Conservation (phyloP, 2,329 filamentous ascomycete species). For the Penicillium sp. region DNA sequence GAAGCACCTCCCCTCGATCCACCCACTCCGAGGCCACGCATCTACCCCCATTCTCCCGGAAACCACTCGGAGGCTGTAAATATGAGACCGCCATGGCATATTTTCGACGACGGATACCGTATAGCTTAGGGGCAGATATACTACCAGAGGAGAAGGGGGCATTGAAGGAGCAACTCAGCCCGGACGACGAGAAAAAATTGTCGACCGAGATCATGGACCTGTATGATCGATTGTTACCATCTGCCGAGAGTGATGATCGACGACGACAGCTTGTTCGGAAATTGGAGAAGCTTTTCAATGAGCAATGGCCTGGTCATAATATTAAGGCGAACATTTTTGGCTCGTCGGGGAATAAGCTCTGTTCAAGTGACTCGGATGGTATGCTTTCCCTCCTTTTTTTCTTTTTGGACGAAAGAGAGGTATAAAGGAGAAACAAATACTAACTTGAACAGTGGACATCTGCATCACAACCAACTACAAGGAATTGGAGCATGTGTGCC, state of each 20-base stretch:
- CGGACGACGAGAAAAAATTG: conserved; percentile 71
- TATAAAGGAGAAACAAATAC: conserved; percentile 2
- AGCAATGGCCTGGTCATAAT: conserved; percentile 85
- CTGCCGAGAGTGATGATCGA: conserved; percentile 71
- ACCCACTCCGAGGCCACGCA: conserved; percentile 86
- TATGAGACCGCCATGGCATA: conserved; percentile 84
- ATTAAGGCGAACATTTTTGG: conserved; percentile 94
- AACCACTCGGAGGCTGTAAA: conserved; percentile 69
- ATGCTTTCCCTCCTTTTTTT: conserved; percentile 30
- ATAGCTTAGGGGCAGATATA: conserved; percentile 78
- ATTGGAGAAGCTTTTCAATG: conserved; percentile 80
- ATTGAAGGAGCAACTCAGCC: conserved; percentile 66
- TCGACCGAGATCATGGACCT: conserved; percentile 80
- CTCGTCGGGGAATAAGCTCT: conserved; percentile 93
- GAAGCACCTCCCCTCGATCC: conserved; percentile 82
- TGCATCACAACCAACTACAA: conserved; percentile 93
- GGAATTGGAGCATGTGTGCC: conserved; percentile 83
- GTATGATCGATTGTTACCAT: conserved; percentile 82
- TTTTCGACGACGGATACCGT: conserved; percentile 83
- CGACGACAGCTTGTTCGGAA: conserved; percentile 77
- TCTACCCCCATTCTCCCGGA: conserved; percentile 64
- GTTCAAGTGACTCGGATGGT: conserved; percentile 96
- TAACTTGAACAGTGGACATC: conserved; percentile 71
- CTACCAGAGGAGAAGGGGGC: conserved; percentile 67
- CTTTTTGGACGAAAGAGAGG: not conserved